Evolutionary conservation across 2,329 filamentous ascomycete genomes (phyloP), one percentile per base, ranked within the genome.

Genomic region (Elsinoe batatas): DNA sequence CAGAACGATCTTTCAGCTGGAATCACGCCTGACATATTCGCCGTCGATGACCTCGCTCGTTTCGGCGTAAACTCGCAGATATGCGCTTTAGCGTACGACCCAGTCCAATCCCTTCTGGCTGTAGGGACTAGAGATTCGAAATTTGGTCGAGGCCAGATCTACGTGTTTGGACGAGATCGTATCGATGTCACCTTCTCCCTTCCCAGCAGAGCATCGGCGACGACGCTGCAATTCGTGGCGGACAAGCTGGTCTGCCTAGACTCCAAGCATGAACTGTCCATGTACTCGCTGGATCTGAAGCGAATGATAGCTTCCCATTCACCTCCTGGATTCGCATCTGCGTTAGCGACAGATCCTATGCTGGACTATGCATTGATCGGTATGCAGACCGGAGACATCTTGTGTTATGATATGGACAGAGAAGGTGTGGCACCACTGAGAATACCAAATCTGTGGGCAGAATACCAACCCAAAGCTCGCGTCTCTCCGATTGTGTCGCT

Each of bases 361-460:
- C 76, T 98, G 58, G 93, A 98, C 69, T 98, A 94, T 82, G 89
- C 85, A 36, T 85, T 98, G 59, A 75, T 97, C 43, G 93, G 90
- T 3, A 66, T 69, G 61, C 64, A 68, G 49, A 63, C 63, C 74
- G 80, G 91, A 58, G 91, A 97, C 57, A 77, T 97, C 10, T 78
- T 91, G 58, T 88, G 89, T n/a, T 98, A 91, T 67, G 93, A 98
- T 68, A 76, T 98, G 56, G 93, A 97, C 66, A 80, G 91, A 58
- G 83, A 88, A 66, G 76, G 77, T 30, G 73, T 93, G 58, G 82
- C 89, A 12, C 81, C 84, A 0, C 91, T 96, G 69, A 83, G 82
- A 57, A 81, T 98, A 53, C 85, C 89, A 11, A 95, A 95, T 67
- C 81, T 95, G 57, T 97, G 91, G 91, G 76, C 77, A 51, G 81